Conservation (phyloP, 2,329 filamentous ascomycete species). For the Fonsecaea nubica region DNA sequence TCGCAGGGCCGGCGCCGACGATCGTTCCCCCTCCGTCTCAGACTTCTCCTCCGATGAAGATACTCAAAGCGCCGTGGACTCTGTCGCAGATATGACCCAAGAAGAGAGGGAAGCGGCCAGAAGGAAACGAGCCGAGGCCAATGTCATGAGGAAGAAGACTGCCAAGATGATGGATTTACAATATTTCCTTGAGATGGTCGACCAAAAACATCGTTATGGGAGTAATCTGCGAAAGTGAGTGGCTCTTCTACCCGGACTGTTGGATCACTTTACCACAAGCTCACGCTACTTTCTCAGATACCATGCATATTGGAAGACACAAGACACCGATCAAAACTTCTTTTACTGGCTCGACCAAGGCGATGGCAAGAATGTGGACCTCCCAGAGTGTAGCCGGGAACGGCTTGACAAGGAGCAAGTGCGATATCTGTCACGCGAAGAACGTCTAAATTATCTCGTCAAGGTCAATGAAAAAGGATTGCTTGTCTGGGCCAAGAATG, state of each 20-base stretch:
- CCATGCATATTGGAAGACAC: conserved; percentile 81
- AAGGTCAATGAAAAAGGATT: conserved; percentile 74
- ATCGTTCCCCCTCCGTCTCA: conserved; percentile 46
- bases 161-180: conserved; percentile 83
- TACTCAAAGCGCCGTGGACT: conserved; percentile 49
- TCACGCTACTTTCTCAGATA: conserved; percentile 55
- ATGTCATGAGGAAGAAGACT: conserved; percentile 65
- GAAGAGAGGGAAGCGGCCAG: conserved; percentile 47
- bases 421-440: conserved; percentile 81
- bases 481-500: conserved; percentile 87
- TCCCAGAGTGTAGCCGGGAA: conserved; percentile 74
- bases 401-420: conserved; percentile 79
- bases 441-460: conserved; percentile 80
- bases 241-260: not conserved
- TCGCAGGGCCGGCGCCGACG: conserved; percentile 73
- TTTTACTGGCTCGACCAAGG: conserved; percentile 93
- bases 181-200: conserved; percentile 86
- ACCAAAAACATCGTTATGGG: conserved; percentile 85
- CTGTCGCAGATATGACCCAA: conserved; percentile 35
- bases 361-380: conserved; percentile 72
- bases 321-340: conserved; percentile 82
- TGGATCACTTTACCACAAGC: not conserved
- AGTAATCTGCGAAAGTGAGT: conserved; percentile 70
- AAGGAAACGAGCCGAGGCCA: conserved; percentile 55
- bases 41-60: conserved; percentile 45